These are phyloP conservation scores for Lunularia cruciata DNA, from an alignment of 225 moss, liverwort and hornwort species.

Conservation along the genomic window DNA sequence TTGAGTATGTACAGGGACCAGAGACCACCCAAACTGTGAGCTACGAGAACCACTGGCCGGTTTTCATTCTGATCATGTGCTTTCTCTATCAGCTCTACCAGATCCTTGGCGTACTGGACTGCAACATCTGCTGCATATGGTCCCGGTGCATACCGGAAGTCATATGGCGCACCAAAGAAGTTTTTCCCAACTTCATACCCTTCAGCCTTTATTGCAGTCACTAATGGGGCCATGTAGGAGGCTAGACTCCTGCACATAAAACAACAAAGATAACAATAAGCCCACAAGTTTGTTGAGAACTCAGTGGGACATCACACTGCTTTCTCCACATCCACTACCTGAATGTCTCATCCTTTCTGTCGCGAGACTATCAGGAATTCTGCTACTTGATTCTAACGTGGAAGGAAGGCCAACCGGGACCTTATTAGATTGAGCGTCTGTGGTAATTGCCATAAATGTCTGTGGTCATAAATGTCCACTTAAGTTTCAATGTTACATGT, in stretches of 20 bases:
- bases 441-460: too few relatives aligned
- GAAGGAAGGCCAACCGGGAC: too few relatives aligned
- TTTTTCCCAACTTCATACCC: conserved; percentile 73
- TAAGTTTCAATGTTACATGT: too few relatives aligned
- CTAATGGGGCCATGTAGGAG: conserved; percentile 71
- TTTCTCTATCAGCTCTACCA: conserved; percentile 67
- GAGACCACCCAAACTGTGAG: conserved; percentile 84
- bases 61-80: conserved; percentile 57
- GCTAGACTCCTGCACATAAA: conserved; percentile 50
- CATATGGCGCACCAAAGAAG: conserved; percentile 84
- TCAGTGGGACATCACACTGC: background rate
- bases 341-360: too few relatives aligned
- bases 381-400: too few relatives aligned
- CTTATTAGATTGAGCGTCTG: too few relatives aligned
- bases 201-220: conserved; percentile 49
- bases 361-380: too few relatives aligned
- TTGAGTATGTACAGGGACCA: conserved; percentile 84
- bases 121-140: conserved; percentile 80
- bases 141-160: conserved; percentile 87
- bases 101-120: conserved; percentile 47
- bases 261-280: background rate
- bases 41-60: conserved; percentile 57
- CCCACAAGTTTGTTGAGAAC: background rate
- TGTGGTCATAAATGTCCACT: too few relatives aligned
- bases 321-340: background rate